Percentiles rank a stretch among this genome's conserved stretches.
Conservation (phyloP, 208 protist genomes). For the Acanthamoeba lenticulata region DNA sequence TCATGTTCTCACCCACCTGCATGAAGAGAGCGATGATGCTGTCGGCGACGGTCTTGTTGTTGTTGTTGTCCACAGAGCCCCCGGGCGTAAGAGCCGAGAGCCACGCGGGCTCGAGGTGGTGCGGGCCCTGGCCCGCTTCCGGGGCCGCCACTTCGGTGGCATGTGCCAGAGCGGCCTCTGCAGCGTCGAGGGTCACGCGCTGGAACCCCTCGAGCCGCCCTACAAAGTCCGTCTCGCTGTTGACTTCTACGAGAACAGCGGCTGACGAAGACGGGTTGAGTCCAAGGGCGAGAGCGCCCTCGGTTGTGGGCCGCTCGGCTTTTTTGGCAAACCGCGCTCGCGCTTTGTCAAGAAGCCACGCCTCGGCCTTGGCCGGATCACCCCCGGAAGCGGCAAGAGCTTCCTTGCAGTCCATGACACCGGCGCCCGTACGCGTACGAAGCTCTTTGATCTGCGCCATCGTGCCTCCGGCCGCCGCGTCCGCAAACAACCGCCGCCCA, state of each 20-base stretch:
- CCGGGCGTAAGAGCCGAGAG: background rate
- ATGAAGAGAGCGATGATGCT: constrained; percentile 8
- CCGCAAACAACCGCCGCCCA: background rate
- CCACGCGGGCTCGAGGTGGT: background rate
- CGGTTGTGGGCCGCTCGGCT: constrained; percentile 30
- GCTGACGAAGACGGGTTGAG: background rate
- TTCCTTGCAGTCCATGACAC: constrained; percentile 62
- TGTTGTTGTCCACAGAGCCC: background rate
- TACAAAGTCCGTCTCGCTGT: constrained; percentile 62
- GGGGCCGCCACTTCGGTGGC: background rate
- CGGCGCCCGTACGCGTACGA: background rate
- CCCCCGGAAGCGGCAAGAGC: constrained; percentile 10
- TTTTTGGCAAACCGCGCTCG: constrained; percentile 26
- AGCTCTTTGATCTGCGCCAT: constrained; percentile 41
- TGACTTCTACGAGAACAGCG: background rate
- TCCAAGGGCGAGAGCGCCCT: constrained; percentile 23
- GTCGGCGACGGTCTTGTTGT: background rate
- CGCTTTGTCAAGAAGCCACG: constrained; percentile 55
- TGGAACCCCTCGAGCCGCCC: constrained; percentile 45
- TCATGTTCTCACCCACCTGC: constrained; percentile 58
- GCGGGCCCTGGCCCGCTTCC: background rate
- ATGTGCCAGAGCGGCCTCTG: background rate
- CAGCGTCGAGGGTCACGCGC: background rate
- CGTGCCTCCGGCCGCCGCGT: background rate
- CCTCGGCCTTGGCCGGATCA: background rate